Base-by-base conservation (phyloP, 164 flowering plant genomes). In the Malania oleifera region DNA sequence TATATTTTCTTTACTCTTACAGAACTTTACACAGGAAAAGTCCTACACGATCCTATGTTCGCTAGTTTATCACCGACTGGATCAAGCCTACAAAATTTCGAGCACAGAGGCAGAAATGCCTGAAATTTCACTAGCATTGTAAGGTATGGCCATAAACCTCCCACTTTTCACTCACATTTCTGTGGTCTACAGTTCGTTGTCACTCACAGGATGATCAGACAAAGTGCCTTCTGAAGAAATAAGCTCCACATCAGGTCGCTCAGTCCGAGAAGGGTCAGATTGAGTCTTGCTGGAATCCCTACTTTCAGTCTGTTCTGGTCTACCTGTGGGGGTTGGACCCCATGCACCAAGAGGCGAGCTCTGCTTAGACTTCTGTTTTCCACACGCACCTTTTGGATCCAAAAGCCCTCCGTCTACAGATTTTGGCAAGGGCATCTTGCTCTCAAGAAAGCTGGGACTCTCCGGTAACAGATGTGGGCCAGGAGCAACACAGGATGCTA, bases 191-290 rank as follows among this genome's bases (percentile, higher is more conserved):
- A 62, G 22, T 65, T 77, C 77, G 27, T 63, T 40, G 15, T 74
- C 79, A 57, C 70, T 62, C 34, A 34, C 37, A 43, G 50, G 82
- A 70, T 75, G 69, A 75, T 84, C 85, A 7, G 87, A 81, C 22
- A 81, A 73, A 8, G 87, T 84, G 55, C 78, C 88, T 60, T 84
- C 86, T 2, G 90, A 84, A 28, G 85, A 80, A 43, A 72, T 44
- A 52, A 71, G 87, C 56, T 68, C 81, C 8, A 45, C 72, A 62
- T 67, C 69, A 1, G 69, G 69, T 49, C 37, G 60, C 47, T 66
- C 67, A 9, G 29, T 22, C 44, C 31, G 66, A 56, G 68, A 54
- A 45, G 80, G 73, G 54, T 75, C 82, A 1, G 82, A 76, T 2
- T 61, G 79, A 12, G 81, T 77, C 65, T 78, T 75, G 69, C 82